A percentile compares a stretch with the other conserved stretches of the same genome.
phyloP scores from a whole-genome alignment of 1,139 yeast genomes.

The Geotrichum klebahnii region DNA sequence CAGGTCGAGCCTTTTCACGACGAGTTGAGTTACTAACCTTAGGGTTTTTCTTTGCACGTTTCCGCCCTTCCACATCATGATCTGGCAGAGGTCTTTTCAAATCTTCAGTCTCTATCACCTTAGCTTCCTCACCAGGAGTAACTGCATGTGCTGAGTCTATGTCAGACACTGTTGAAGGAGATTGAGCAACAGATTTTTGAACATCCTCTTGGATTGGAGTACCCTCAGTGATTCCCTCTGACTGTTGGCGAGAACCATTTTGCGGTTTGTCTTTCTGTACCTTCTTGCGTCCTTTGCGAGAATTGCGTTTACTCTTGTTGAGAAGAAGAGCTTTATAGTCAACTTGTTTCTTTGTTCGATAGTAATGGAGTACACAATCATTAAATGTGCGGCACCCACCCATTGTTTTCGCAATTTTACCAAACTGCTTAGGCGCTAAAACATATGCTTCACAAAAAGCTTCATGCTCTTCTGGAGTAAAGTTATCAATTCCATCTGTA shows the following conservation, averaged over 20 bases:
- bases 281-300: conserved; percentile 30
- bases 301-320: conserved; percentile 48
- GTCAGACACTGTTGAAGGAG: conserved; percentile 2
- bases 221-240: background rate
- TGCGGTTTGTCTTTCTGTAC: conserved; percentile 30
- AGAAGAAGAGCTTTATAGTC: conserved; percentile 72
- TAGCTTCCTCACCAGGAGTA: conserved; percentile 3
- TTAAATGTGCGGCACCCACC: conserved; percentile 74
- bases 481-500: conserved; percentile 66
- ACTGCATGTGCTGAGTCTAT: background rate
- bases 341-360: conserved; percentile 72
- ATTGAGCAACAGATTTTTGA: background rate
- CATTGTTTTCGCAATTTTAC: conserved; percentile 76
- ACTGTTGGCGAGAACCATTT: conserved; percentile 5
- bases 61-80: background rate
- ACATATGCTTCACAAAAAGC: conserved; percentile 77
- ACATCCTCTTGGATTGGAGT: background rate
- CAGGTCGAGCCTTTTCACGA: too few species aligned
- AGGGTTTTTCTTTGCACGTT: background rate
- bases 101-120: conserved; percentile 3
- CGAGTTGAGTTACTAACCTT: too few species aligned
- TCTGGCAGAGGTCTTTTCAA: conserved; percentile 7
- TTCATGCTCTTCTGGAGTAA: conserved; percentile 71
- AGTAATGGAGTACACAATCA: conserved; percentile 91
- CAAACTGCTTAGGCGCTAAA: conserved; percentile 81